Conservation (phyloP, 2,329 filamentous ascomycete genomes). For the Xylariaceae sp. region DNA sequence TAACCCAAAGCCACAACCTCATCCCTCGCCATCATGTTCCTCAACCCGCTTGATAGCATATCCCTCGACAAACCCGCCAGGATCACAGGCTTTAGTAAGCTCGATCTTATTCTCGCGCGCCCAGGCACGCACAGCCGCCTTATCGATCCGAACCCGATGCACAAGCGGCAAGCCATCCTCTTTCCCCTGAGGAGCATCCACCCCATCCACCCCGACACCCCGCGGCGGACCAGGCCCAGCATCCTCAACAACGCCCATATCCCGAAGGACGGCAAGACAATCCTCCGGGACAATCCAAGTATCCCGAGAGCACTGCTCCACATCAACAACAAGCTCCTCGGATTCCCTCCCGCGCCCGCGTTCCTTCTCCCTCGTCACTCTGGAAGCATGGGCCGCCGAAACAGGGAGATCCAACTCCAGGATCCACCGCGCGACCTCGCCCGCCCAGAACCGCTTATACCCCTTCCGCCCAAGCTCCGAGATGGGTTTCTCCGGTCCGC, state of each 20-base stretch:
- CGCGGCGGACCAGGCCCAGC: slow-evolving; percentile 41
- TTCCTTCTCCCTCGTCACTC: slow-evolving; percentile 4
- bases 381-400: slow-evolving; percentile 14
- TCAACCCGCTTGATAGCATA: slow-evolving; percentile 51
- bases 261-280: slow-evolving; percentile 69
- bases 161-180: slow-evolving; percentile 29
- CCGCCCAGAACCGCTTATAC: slow-evolving; percentile 82
- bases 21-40: slow-evolving; percentile 26
- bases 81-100: slow-evolving; percentile 64
- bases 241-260: slow-evolving; percentile 70
- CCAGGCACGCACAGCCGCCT: slow-evolving; percentile 61
- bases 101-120: slow-evolving; percentile 58
- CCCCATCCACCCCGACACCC: slow-evolving; percentile 52
- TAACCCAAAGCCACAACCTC: neutral
- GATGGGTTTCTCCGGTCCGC: slow-evolving; percentile 90
- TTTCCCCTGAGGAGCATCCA: slow-evolving; percentile 12
- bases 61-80: slow-evolving; percentile 67
- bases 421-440: slow-evolving; percentile 72
- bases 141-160: slow-evolving; percentile 49
- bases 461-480: slow-evolving; percentile 78
- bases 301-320: slow-evolving; percentile 67
- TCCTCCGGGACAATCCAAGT: slow-evolving; percentile 87
- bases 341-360: slow-evolving; percentile 8
- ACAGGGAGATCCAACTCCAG: slow-evolving; percentile 43
- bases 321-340: slow-evolving; percentile 49